A percentile compares a stretch with the other conserved stretches of the same genome.
phyloP scores from a whole-genome alignment of 2,329 filamentous ascomycete species.

The Bipolaris gigantea region DNA sequence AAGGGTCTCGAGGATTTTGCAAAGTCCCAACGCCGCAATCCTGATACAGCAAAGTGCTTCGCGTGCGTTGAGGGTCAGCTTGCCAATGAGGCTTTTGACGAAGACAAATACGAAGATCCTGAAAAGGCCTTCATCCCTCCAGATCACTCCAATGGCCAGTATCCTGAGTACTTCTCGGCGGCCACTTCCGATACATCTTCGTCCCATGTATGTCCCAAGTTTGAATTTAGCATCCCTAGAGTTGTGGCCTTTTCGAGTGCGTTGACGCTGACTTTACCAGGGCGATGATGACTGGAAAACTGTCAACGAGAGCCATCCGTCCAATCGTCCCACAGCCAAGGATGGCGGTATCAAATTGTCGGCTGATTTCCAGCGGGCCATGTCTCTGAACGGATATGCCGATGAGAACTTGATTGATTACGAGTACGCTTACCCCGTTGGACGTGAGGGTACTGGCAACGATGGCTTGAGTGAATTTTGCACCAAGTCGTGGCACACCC shows the following conservation, averaged over 20 bases:
- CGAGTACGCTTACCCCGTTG: slow-evolving; percentile 17
- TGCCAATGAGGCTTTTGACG: slow-evolving; percentile 26
- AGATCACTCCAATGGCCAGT: slow-evolving; percentile 15
- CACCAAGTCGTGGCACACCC: slow-evolving; percentile 32
- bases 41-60: slow-evolving; percentile 47
- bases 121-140: slow-evolving; percentile 24
- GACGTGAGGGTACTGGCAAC: slow-evolving; percentile 1
- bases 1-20: slow-evolving; percentile 55
- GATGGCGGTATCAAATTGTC: slow-evolving; percentile 23
- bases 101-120: slow-evolving; percentile 36
- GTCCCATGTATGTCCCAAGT: slow-evolving; percentile 19
- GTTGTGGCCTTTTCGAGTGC: neutral
- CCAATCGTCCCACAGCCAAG: slow-evolving; percentile 1
- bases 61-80: slow-evolving; percentile 35
- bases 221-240: neutral
- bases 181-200: slow-evolving; percentile 18
- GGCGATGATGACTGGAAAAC: slow-evolving; percentile 14
- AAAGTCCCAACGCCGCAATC: slow-evolving; percentile 52
- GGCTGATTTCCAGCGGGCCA: slow-evolving; percentile 15
- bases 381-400: slow-evolving; percentile 16
- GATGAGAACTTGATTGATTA: slow-evolving; percentile 24
- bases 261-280: slow-evolving; percentile 15
- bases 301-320: slow-evolving; percentile 4
- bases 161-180: slow-evolving; percentile 28
- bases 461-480: slow-evolving; percentile 19